phyloP scores from a whole-genome alignment of 139 green algal species.

The Tetradesmus obliquus region DNA sequence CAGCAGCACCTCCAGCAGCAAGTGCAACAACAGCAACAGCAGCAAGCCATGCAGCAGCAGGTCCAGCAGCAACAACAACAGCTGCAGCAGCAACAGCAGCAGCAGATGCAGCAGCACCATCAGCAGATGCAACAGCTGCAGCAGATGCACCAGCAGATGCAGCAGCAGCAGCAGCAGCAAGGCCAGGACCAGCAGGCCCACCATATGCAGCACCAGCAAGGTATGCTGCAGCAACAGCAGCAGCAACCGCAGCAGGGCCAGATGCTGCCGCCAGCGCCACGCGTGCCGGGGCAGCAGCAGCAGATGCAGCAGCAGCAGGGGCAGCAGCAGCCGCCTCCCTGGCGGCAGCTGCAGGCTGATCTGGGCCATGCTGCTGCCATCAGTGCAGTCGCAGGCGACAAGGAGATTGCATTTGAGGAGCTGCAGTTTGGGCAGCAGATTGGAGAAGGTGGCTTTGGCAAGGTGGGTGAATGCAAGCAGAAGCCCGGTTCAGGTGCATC shows the following conservation, averaged over 20 bases:
- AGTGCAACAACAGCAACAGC: slow-evolving; percentile 9
- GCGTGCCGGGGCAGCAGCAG: slow-evolving; percentile 23
- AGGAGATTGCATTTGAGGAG: slow-evolving; percentile 53
- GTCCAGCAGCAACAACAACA: slow-evolving; percentile 1
- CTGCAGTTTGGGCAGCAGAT: slow-evolving; percentile 67
- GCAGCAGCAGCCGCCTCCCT: neutral
- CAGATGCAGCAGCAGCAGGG: slow-evolving; percentile 24
- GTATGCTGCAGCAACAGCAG: slow-evolving; percentile 27
- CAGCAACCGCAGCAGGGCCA: slow-evolving; percentile 4
- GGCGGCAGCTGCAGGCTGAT: slow-evolving; percentile 13
- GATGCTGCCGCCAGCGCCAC: slow-evolving; percentile 30
- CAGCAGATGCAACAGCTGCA: neutral
- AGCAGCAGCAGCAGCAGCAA: neutral
- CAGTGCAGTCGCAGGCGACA: slow-evolving; percentile 37
- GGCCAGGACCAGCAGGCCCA: neutral
- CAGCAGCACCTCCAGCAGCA: slow-evolving; percentile 2
- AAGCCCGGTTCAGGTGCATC: neutral
- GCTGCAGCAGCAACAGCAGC: neutral
- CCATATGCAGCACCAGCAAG: slow-evolving; percentile 9
- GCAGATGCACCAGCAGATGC: neutral
- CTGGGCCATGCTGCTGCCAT: slow-evolving; percentile 25
- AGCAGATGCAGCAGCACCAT: slow-evolving; percentile 21
- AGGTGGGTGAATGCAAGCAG: slow-evolving; percentile 44
- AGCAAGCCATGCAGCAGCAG: neutral
- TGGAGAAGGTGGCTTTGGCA: slow-evolving; percentile 74